phyloP scores from a whole-genome alignment of 2,329 filamentous ascomycete genomes.

The Didymellaceae sp. region DNA sequence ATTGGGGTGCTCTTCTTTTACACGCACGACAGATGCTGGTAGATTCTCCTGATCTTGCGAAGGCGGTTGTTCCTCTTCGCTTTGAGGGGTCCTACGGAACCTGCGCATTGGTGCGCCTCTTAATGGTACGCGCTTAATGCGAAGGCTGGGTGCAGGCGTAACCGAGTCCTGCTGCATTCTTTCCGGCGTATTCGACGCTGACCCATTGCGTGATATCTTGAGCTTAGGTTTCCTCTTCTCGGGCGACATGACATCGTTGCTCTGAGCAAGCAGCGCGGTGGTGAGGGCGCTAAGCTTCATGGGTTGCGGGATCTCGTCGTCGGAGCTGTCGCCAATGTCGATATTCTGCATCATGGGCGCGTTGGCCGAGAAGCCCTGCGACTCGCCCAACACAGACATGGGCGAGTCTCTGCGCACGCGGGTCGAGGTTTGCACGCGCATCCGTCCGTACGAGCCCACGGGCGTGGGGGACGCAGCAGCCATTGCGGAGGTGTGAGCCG shows the following conservation, averaged over 20 bases:
- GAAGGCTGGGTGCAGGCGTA: conserved; percentile 50
- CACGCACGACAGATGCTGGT: conserved; percentile 41
- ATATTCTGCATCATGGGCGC: conserved; percentile 57
- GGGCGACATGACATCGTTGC: conserved; percentile 49
- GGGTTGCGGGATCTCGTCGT: conserved; percentile 85
- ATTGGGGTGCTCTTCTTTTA: conserved; percentile 30
- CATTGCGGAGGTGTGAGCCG: conserved; percentile 36
- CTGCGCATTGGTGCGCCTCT: conserved; percentile 50
- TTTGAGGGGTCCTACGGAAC: conserved; percentile 48
- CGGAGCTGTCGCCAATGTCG: conserved; percentile 80
- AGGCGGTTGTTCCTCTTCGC: conserved; percentile 47
- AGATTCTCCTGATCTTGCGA: conserved; percentile 86
- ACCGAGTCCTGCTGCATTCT: conserved; percentile 40
- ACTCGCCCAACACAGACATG: conserved; percentile 52
- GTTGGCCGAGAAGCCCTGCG: conserved; percentile 54
- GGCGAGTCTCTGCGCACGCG: conserved; percentile 55
- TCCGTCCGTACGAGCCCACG: conserved; percentile 49
- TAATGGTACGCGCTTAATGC: conserved; percentile 49
- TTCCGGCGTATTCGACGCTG: conserved; percentile 47
- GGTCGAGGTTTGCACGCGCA: conserved; percentile 45
- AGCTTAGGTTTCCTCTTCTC: conserved; percentile 48
- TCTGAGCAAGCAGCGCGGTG: conserved; percentile 74
- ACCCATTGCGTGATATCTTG: conserved; percentile 46
- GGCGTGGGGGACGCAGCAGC: conserved; percentile 50
- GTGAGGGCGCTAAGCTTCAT: conserved; percentile 94